A percentile compares a stretch with the other conserved stretches of the same genome.
Conservation (phyloP, 441 rosid species). For the Pelargonium fulgidum region DNA sequence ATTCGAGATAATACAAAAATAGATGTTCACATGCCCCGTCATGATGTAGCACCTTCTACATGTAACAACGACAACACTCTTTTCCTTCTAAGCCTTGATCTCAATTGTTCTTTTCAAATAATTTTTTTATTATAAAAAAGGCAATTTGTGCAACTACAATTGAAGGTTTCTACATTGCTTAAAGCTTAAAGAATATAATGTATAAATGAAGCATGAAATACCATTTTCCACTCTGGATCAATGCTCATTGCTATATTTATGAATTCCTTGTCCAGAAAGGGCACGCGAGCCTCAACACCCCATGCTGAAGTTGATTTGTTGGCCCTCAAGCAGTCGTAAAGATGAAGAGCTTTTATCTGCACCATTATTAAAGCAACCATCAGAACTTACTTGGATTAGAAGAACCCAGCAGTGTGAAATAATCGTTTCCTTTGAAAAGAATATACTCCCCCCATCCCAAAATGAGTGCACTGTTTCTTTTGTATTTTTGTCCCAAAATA, state of each 20-base stretch:
- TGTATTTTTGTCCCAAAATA: too few relatives aligned
- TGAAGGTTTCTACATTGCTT: background rate
- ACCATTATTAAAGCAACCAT: slow-evolving; percentile 17
- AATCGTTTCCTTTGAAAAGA: background rate
- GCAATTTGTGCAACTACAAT: background rate
- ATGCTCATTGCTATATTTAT: slow-evolving; percentile 72
- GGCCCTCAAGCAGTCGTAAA: slow-evolving; percentile 97
- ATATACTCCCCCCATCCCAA: too few relatives aligned
- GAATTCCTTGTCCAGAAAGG: slow-evolving; percentile 88
- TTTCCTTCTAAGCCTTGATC: too few relatives aligned
- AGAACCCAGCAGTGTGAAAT: background rate
- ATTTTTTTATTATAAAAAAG: background rate
- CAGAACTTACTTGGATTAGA: slow-evolving; percentile 16
- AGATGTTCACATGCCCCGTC: background rate
- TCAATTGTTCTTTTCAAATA: too few relatives aligned
- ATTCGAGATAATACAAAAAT: too few relatives aligned
- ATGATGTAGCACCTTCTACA: too few relatives aligned
- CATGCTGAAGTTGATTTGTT: slow-evolving; percentile 96
- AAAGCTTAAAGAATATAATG: slow-evolving; percentile 4
- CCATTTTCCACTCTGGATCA: slow-evolving; percentile 99
- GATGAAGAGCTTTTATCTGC: slow-evolving; percentile 95
- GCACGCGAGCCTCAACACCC: slow-evolving; percentile 99
- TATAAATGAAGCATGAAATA: slow-evolving; percentile 20
- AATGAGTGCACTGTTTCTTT: too few relatives aligned
- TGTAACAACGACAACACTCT: too few relatives aligned